Conservation (phyloP, 108 stramenopile genomes). For the Conticribra weissflogii region DNA sequence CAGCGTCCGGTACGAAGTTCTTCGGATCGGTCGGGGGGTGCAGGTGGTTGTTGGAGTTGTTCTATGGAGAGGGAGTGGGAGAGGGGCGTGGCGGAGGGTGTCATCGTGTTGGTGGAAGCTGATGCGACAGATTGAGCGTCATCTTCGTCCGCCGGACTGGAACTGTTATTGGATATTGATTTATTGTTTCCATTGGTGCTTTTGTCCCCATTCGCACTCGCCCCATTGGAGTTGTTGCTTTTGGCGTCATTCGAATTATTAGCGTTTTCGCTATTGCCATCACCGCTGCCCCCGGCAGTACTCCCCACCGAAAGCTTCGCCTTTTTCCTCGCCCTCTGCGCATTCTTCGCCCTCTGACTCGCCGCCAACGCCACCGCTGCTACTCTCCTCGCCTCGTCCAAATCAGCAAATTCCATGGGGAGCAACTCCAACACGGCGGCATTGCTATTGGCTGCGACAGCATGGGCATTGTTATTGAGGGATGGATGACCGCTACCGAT, state of each 20-base stretch:
- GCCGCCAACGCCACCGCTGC: slow-evolving; percentile 12
- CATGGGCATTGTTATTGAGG: too few relatives aligned
- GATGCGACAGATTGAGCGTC: background rate
- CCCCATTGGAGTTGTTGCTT: too few relatives aligned
- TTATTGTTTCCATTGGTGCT: background rate
- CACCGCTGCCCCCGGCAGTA: background rate
- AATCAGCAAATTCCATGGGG: slow-evolving; percentile 85
- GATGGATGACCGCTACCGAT: too few relatives aligned
- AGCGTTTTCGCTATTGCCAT: slow-evolving; percentile 1
- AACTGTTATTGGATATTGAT: background rate
- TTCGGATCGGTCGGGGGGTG: slow-evolving; percentile 1
- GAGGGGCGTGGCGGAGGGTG: background rate
- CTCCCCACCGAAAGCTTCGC: slow-evolving; percentile 36
- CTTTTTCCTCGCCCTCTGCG: slow-evolving; percentile 55
- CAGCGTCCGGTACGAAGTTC: slow-evolving; percentile 77
- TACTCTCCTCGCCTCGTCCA: slow-evolving; percentile 72
- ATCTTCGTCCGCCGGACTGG: background rate
- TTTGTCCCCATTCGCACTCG: background rate
- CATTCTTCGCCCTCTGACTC: slow-evolving; percentile 44
- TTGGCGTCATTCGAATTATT: slow-evolving; percentile 19
- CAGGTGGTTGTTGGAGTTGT: background rate
- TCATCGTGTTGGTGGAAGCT: background rate
- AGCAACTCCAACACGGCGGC: slow-evolving; percentile 68
- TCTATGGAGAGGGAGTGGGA: too few relatives aligned
- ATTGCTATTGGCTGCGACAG: too few relatives aligned